phyloP scores from a whole-genome alignment of 2,329 filamentous ascomycete genomes.

The Emergomyces pasteurianus region DNA sequence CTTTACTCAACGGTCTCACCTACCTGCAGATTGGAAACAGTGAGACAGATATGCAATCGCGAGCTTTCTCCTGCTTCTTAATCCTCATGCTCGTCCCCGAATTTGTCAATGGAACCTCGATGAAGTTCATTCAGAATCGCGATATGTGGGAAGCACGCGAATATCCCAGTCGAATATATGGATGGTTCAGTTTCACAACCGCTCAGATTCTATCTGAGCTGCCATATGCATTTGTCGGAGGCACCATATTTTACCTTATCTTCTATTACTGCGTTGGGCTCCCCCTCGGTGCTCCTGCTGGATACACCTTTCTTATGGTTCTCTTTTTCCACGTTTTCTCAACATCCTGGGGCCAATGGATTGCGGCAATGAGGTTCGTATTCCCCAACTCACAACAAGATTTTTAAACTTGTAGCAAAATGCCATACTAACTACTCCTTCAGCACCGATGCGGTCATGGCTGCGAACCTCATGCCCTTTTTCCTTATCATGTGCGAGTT shows the following conservation, averaged over 20 bases:
- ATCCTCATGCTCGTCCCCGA: conserved; percentile 52
- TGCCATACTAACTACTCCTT: background rate
- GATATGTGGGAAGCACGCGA: conserved; percentile 57
- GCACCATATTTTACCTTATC: conserved; percentile 52
- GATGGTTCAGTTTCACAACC: conserved; percentile 58
- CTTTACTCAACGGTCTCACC: conserved; percentile 62
- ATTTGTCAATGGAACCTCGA: conserved; percentile 56
- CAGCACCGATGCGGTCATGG: conserved; percentile 51
- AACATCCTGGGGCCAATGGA: conserved; percentile 64
- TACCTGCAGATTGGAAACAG: conserved; percentile 56
- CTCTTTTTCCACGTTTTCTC: conserved; percentile 62
- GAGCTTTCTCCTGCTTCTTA: conserved; percentile 57
- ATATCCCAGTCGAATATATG: conserved; percentile 56
- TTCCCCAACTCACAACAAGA: background rate
- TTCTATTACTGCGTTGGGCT: conserved; percentile 64
- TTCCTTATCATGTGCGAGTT: conserved; percentile 72
- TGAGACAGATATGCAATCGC: conserved; percentile 53
- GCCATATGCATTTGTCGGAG: conserved; percentile 49
- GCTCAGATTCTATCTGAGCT: conserved; percentile 58
- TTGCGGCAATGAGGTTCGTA: conserved; percentile 57
- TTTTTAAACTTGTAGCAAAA: background rate
- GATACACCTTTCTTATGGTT: conserved; percentile 62
- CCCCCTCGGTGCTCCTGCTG: conserved; percentile 49
- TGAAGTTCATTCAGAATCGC: conserved; percentile 59
- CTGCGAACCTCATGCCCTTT: conserved; percentile 68